Conservation (phyloP, 441 rosid genomes). For the Omphalea diandra region DNA sequence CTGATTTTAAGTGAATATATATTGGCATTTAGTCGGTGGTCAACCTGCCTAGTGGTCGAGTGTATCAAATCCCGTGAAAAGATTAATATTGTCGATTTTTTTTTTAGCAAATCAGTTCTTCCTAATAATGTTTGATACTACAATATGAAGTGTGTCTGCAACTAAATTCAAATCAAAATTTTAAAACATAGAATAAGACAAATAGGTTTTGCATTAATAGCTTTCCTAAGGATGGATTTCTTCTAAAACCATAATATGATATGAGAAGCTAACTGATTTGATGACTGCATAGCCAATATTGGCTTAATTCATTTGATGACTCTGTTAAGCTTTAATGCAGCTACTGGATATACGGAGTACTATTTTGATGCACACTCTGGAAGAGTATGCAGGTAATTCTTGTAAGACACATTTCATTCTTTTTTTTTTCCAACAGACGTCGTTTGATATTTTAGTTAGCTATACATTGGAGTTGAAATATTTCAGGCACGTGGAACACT, state of each 20-base stretch:
- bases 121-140: no score
- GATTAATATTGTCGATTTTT: no score
- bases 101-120: no score
- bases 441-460: background rate
- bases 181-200: background rate
- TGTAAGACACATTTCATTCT: background rate
- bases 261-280: no score
- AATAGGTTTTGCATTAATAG: background rate
- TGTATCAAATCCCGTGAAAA: no score
- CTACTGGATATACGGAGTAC: conserved; percentile 90
- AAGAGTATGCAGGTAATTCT: conserved; percentile 70
- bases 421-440: background rate
- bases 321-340: conserved; percentile 38
- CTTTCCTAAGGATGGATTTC: background rate
- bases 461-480: background rate
- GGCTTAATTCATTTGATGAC: no score
- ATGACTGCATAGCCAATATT: no score
- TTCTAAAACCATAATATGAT: no score
- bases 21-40: no score
- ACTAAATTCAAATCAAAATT: background rate
- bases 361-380: conserved; percentile 63
- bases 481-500: conserved; percentile 87
- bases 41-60: no score
- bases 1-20: no score
- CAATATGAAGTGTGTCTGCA: background rate